Base-by-base conservation (phyloP, 768 basidiomycete genomes). In the Bullera alba region DNA sequence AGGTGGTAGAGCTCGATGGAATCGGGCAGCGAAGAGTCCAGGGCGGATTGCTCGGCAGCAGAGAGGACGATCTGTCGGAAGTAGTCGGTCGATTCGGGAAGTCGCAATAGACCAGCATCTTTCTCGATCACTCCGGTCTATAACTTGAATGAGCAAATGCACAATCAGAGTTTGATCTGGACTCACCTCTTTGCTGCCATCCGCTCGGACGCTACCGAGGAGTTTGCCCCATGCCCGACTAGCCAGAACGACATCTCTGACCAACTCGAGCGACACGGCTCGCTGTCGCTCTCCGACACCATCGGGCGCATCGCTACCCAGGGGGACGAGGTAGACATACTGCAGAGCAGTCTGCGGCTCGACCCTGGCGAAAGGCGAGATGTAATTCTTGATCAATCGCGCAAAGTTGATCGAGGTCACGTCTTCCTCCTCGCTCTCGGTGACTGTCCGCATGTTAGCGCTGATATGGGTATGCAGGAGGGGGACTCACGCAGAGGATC, bases 1-100 rank as follows among this genome's bases (percentile, higher is more conserved):
- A 96, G 81, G 74, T 96, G 92, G 75, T 90, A 96, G 37, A 99
- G 76, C 68, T 91, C 89, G 75, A 97, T 90, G 2, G 91, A 90
- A 69, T 96, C 90, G 1, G 84, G 79, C 32, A 87, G 69, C 27
- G 86, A 84, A 63, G 88, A 83, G 63, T 90, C 90, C 47, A 85
- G 80, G 64, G 88, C 83, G 1, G 86, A 85, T 56, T 87, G 79
- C 26, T 79, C 79, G 0, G 93, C 93, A 0, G 92, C 88, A 5
- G 81, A 81, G 53, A 84, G 75, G 43, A 96, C 84, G 49, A 99
- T 87, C 21, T 85, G 78, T 22, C 83, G 82, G 51, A 90, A 83
- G 75, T 85, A 91, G 42, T 84, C 79, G 23, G 79, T 75, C 44
- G 75, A 75, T 58, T 83, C 80, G 29, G 63, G 71, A 7, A 97